Percentiles rank a stretch among this genome's conserved stretches.
These are phyloP conservation scores for Mucor velutinosus DNA, from an alignment of 371 early-diverging fungal genomes.

Conservation along the genomic window DNA sequence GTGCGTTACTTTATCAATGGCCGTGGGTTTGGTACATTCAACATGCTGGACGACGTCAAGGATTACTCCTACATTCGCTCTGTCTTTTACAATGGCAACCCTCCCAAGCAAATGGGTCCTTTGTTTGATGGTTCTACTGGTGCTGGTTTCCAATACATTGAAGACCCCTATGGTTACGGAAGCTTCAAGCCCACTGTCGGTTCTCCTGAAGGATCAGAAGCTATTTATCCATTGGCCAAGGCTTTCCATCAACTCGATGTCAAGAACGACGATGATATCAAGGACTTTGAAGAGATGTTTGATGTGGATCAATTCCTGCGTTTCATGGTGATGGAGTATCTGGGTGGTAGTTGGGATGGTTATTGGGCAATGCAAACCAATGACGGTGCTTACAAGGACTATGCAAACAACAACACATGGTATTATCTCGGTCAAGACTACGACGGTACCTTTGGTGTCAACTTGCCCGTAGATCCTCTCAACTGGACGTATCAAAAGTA, in stretches of 20 bases:
- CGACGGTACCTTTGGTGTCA: slow-evolving; percentile 60
- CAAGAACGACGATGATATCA: slow-evolving; percentile 37
- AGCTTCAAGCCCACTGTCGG: slow-evolving; percentile 26
- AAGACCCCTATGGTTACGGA: slow-evolving; percentile 26
- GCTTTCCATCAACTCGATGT: slow-evolving; percentile 34
- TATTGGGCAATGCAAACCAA: slow-evolving; percentile 60
- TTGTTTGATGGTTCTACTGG: slow-evolving; percentile 59
- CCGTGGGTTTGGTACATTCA: slow-evolving; percentile 57
- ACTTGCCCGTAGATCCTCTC: slow-evolving; percentile 31
- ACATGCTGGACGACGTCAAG: slow-evolving; percentile 53
- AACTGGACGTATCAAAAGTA: slow-evolving; percentile 43
- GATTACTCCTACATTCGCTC: slow-evolving; percentile 54
- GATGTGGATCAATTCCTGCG: slow-evolving; percentile 55
- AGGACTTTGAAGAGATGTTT: slow-evolving; percentile 35
- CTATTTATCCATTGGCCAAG: slow-evolving; percentile 37
- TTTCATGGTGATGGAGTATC: slow-evolving; percentile 62
- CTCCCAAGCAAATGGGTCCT: slow-evolving; percentile 51
- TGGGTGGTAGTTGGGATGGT: slow-evolving; percentile 58
- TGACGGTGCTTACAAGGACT: slow-evolving; percentile 58
- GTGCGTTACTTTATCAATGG: slow-evolving; percentile 57
- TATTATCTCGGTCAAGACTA: slow-evolving; percentile 60
- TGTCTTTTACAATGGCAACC: slow-evolving; percentile 49
- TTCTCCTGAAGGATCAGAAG: slow-evolving; percentile 35
- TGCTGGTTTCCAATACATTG: slow-evolving; percentile 41
- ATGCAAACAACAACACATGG: slow-evolving; percentile 42